These are phyloP conservation scores for Colletotrichum tabaci DNA, from an alignment of 2,329 filamentous ascomycete genomes.

Conservation along the genomic window DNA sequence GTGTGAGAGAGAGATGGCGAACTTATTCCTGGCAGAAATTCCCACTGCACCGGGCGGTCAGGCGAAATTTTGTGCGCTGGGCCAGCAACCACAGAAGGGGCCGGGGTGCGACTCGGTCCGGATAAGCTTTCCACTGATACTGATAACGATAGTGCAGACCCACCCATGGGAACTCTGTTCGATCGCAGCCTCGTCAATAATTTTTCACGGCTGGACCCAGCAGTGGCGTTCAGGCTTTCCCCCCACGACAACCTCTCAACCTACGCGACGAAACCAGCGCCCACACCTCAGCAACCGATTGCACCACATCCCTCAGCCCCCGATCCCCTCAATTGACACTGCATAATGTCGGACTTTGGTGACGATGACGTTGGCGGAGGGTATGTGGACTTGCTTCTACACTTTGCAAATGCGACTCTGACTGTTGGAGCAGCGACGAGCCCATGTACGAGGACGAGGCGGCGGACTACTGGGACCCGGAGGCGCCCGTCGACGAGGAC, in stretches of 20 bases:
- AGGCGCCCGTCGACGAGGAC: conserved; percentile 65
- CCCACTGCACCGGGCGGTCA: conserved; percentile 22
- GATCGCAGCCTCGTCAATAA: conserved; percentile 44
- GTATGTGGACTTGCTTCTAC: conserved; percentile 32
- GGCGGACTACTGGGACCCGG: conserved; percentile 66
- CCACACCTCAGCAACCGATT: not conserved
- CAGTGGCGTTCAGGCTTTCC: conserved; percentile 12
- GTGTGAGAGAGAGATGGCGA: not conserved
- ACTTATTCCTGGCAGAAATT: conserved; percentile 41
- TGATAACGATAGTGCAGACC: conserved; percentile 35
- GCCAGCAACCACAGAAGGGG: conserved; percentile 13
- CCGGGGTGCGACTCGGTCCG: conserved; percentile 37
- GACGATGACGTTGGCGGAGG: conserved; percentile 63
- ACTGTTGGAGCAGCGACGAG: conserved; percentile 68
- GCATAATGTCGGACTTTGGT: conserved; percentile 80
- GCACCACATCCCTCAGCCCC: not conserved
- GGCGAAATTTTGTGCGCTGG: conserved; percentile 39
- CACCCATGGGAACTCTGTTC: conserved; percentile 3
- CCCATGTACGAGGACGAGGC: conserved; percentile 78
- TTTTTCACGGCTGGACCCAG: conserved; percentile 43
- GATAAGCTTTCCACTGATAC: conserved; percentile 28
- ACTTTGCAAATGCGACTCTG: conserved; percentile 14
- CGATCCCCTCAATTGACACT: not conserved
- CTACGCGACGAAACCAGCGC: conserved; percentile 8
- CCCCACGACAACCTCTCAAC: conserved; percentile 30